Evolutionary conservation across 2,329 filamentous ascomycete species (phyloP), one percentile per base, ranked within the genome.

Genomic region (Clarireedia hainanense): DNA sequence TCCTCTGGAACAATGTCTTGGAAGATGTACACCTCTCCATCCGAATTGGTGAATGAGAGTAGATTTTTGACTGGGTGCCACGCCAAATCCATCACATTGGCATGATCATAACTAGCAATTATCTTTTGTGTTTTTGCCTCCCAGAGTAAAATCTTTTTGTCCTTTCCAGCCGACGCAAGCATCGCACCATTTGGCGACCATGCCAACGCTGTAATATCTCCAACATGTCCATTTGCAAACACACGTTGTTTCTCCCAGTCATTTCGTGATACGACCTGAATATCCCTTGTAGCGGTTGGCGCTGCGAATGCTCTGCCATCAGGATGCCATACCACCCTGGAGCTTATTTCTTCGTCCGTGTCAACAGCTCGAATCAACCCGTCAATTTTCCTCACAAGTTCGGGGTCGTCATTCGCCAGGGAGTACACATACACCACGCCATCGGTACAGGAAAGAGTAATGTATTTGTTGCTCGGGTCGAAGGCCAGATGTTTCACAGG

Each of bases 121-220:
- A 95, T 79, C 50, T 82, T 88, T 71, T 96, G 92, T 1, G 88
- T 89, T 70, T 87, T 91, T 1, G 89, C 86, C 67, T 96, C 90
- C 94, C 95, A 99, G 2, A 99, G 75, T 26, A 88, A 69, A 4
- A 95, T 73, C 67, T 83, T 89, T 63, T 80, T 79, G 65, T 88
- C 85, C 63, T 81, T 83, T 60, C 76, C 83, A 15, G 85, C 83
- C 17, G 83, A 83, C 9, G 85, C 90, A 23, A 99, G 76, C 65
- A 99, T 77, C 1, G 91, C 89, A 40, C 94, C 94, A 67, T 99
- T 99, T 1, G 91, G 90, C 14, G 92, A 96, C 94, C 94, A 99
- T 37, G 88, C 84, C 37, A 95, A 73, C 2, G 91, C 88, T 0
- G 90, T 96, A 57, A 99, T 86, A 62, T 95, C 88, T 17, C 85